phyloP scores from a whole-genome alignment of 2,329 filamentous ascomycete species.

The Colletotrichum orchidophilum region DNA sequence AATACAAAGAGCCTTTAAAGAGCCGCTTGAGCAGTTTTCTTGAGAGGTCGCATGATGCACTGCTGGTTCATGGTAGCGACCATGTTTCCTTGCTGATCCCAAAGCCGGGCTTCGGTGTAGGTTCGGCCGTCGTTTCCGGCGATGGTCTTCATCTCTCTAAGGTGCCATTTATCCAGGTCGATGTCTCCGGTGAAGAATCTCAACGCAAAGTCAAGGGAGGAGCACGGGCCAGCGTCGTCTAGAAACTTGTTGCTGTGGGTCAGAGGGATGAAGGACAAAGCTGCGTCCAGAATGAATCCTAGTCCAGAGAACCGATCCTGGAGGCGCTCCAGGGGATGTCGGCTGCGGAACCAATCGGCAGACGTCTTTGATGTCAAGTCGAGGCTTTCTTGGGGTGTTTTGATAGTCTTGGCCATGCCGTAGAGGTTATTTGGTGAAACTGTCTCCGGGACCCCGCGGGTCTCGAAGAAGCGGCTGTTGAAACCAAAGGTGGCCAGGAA shows the following conservation, averaged over 20 bases:
- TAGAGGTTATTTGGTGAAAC: slow-evolving; percentile 54
- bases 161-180: slow-evolving; percentile 52
- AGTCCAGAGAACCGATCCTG: slow-evolving; percentile 49
- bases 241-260: slow-evolving; percentile 53
- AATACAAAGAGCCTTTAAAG: neutral
- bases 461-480: slow-evolving; percentile 45
- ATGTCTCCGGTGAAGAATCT: slow-evolving; percentile 51
- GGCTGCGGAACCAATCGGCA: slow-evolving; percentile 52
- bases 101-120: slow-evolving; percentile 55
- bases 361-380: slow-evolving; percentile 46
- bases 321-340: slow-evolving; percentile 33
- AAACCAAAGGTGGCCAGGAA: slow-evolving; percentile 43
- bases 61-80: slow-evolving; percentile 61
- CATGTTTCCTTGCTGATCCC: slow-evolving; percentile 53
- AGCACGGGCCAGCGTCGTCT: slow-evolving; percentile 54
- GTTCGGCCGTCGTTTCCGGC: slow-evolving; percentile 52
- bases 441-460: slow-evolving; percentile 47
- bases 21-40: neutral
- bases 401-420: slow-evolving; percentile 50
- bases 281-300: slow-evolving; percentile 55
- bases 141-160: slow-evolving; percentile 51
- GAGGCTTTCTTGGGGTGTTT: slow-evolving; percentile 43
- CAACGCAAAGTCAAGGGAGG: slow-evolving; percentile 60
- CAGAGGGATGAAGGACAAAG: slow-evolving; percentile 54
- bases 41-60: slow-evolving; percentile 44